A percentile compares a stretch with the other conserved stretches of the same genome.
These are phyloP conservation scores for Nitzschia putrida DNA, from an alignment of 108 stramenopile species.

Conservation along the genomic window DNA sequence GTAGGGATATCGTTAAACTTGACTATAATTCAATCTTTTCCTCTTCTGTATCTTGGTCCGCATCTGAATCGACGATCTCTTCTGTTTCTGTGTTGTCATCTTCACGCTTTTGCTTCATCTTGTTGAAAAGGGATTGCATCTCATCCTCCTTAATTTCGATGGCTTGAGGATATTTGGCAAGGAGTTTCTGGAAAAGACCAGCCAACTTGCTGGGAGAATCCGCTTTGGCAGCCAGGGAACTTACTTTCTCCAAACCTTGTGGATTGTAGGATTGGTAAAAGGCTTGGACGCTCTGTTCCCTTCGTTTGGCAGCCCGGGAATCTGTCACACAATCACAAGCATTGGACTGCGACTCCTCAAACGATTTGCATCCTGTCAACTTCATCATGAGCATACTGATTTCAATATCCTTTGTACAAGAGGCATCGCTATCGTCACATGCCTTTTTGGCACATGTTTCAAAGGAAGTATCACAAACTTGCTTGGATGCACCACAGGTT, in stretches of 20 bases:
- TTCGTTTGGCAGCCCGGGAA: conserved; percentile 14
- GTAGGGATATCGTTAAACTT: too few species aligned
- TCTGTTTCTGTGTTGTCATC: background rate
- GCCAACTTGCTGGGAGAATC: conserved; percentile 40
- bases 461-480: conserved; percentile 47
- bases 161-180: conserved; percentile 48
- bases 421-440: conserved; percentile 47
- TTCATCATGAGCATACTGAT: conserved; percentile 33
- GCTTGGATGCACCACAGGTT: conserved; percentile 44
- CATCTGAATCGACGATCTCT: conserved; percentile 6
- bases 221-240: conserved; percentile 44
- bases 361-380: conserved; percentile 39
- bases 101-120: conserved; percentile 23
- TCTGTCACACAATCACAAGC: conserved; percentile 46
- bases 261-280: conserved; percentile 58
- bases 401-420: conserved; percentile 19
- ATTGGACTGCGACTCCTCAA: conserved; percentile 30
- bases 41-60: conserved; percentile 3
- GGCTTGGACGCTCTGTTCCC: conserved; percentile 32
- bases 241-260: conserved; percentile 41
- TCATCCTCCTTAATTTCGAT: conserved; percentile 44
- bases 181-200: conserved; percentile 39
- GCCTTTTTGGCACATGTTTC: conserved; percentile 43
- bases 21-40: conserved; percentile 20
- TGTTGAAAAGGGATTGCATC: conserved; percentile 30